phyloP scores from a whole-genome alignment of 805 yeast genomes.

The Teunomyces barrocoloradensis region DNA sequence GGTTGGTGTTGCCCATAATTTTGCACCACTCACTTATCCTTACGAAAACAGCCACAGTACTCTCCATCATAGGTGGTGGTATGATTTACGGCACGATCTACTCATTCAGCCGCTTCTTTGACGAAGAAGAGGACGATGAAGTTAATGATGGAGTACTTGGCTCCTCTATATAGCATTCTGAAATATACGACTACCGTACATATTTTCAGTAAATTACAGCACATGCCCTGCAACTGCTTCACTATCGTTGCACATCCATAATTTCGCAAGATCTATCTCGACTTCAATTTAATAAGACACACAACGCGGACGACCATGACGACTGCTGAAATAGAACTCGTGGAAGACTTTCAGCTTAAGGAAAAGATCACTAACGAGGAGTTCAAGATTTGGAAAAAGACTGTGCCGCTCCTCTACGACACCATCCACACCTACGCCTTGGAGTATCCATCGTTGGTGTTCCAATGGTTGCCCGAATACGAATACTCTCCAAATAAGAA shows the following conservation, averaged over 20 bases:
- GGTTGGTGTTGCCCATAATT: slow-evolving; percentile 68
- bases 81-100: slow-evolving; percentile 82
- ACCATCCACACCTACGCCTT: slow-evolving; percentile 66
- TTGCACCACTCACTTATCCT: slow-evolving; percentile 74
- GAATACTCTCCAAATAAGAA: slow-evolving; percentile 26
- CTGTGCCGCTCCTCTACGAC: slow-evolving; percentile 76
- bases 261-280: background rate
- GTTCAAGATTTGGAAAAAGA: slow-evolving; percentile 77
- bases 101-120: slow-evolving; percentile 77
- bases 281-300: background rate
- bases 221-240: background rate
- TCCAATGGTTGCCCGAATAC: slow-evolving; percentile 62
- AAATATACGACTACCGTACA: background rate
- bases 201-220: slow-evolving; percentile 1
- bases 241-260: background rate
- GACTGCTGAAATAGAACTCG: slow-evolving; percentile 34
- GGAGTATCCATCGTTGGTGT: slow-evolving; percentile 68
- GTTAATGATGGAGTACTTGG: slow-evolving; percentile 9
- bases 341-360: slow-evolving; percentile 48
- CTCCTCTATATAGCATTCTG: background rate
- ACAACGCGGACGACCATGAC: slow-evolving; percentile 10
- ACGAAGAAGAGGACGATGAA: slow-evolving; percentile 31
- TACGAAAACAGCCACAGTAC: slow-evolving; percentile 63
- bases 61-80: slow-evolving; percentile 83
- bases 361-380: slow-evolving; percentile 74